These are phyloP conservation scores for Colletotrichum theobromicola DNA, from an alignment of 2,329 filamentous ascomycete genomes.

Conservation along the genomic window DNA sequence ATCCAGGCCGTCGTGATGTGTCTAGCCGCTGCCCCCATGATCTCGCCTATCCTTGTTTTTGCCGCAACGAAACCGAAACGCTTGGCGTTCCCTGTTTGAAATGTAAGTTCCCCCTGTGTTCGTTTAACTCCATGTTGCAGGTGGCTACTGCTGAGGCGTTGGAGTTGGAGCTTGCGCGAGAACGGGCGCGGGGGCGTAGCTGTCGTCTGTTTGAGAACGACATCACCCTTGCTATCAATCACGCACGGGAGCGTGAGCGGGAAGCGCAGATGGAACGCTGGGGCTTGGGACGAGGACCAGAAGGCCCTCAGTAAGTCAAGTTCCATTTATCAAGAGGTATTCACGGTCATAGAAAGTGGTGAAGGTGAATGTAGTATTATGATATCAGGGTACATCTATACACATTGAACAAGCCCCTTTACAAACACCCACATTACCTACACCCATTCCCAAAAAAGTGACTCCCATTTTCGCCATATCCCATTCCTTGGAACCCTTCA, in stretches of 20 bases:
- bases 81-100: background rate
- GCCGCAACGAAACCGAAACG: background rate
- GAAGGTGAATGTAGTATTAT: background rate
- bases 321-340: fast-evolving
- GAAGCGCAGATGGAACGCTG: background rate
- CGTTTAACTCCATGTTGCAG: background rate
- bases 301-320: background rate
- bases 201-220: background rate
- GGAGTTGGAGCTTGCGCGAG: background rate
- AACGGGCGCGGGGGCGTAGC: background rate
- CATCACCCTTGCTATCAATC: background rate
- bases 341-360: fast-evolving
- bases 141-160: background rate
- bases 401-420: background rate
- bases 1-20: background rate
- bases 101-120: background rate
- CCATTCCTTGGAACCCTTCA: background rate
- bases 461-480: background rate
- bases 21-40: background rate
- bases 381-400: background rate
- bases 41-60: background rate
- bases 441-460: background rate
- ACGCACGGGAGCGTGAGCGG: background rate
- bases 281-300: background rate
- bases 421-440: background rate